Evolutionary conservation across 176 grass and related monocot genomes (phyloP).

Genomic region (Avena insularis): DNA sequence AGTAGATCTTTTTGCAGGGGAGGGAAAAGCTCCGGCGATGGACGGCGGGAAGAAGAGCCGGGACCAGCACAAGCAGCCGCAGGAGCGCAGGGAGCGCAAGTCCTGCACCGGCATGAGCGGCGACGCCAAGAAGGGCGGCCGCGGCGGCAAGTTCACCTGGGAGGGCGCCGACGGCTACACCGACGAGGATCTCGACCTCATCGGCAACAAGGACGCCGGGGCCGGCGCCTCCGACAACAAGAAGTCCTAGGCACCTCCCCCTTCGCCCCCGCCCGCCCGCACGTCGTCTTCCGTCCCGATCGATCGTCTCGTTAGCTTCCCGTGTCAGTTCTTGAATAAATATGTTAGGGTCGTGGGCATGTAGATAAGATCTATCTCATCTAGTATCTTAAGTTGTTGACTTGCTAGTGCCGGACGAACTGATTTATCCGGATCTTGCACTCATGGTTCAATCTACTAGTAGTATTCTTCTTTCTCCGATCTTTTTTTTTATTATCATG

Average conservation of each 20-base stretch:
- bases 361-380: constrained; percentile 42
- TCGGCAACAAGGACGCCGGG: not conserved
- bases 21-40: constrained; percentile 41
- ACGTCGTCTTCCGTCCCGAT: not conserved
- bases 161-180: constrained; percentile 60
- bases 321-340: constrained; percentile 38
- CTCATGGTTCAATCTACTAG: not conserved
- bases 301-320: constrained; percentile 27
- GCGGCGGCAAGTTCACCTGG: constrained; percentile 98
- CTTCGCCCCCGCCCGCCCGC: not conserved
- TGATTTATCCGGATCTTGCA: constrained; percentile 5
- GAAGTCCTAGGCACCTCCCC: not conserved
- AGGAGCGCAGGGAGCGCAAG: constrained; percentile 76
- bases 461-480: not conserved
- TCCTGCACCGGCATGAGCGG: constrained; percentile 81
- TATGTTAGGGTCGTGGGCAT: not conserved
- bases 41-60: constrained; percentile 65
- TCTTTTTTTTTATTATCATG: not conserved
- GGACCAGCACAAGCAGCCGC: constrained; percentile 29
- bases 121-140: constrained; percentile 87
- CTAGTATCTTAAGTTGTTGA: not conserved
- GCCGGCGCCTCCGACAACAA: not conserved
- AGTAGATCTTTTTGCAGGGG: not conserved
- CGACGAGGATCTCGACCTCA: constrained; percentile 56
- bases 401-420: constrained; percentile 22